Evolutionary conservation across 1,284 basidiomycete species (phyloP), one percentile per base, ranked within the genome.

Genomic region (Neonothopanus nambi): DNA sequence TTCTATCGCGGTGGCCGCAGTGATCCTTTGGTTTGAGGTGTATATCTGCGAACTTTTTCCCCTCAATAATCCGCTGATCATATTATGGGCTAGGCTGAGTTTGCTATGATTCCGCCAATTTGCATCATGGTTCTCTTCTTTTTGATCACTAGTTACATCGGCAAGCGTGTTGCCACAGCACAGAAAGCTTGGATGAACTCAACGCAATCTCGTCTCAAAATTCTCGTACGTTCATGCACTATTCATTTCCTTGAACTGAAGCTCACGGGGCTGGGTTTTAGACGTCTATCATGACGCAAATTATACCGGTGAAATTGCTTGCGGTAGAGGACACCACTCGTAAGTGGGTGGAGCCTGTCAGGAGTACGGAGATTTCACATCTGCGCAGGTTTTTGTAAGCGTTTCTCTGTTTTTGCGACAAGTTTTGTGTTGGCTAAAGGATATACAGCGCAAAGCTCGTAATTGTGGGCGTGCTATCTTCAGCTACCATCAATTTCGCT

Each of bases 131-230:
- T 53, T 5, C 21, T 48, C 1, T 49, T 61, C 20, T 42, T 58
- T 36, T 5, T 43, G 5, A 30, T 57, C 18, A 46, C 59, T 3
- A 54, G 55, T 20, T 48, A 50, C 23, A 41, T 61, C 12, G 57
- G 59, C 30, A 55, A 48, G 8, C 37, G 57, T 15, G 57, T 65
- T 3, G 61, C 57, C 9, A 57, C 46, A 3, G 51, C 56, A 2
- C 65, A 67, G 26, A 57, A 54, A 15, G 35, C 13, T 17, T 67
- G 65, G 65, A 51, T 65, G 30, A 59, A 52, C 20, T 49, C 55
- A 5, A 67, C 65, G 1, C 59, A 66, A 45, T 52, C 55, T 11
- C 58, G 64, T 2, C 57, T 66, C 35, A 65, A 66, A 48, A 57
- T 62, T 40, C 48, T 66, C 13, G 62, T 63, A 21, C 28, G 61